Base-by-base conservation (phyloP, 1,139 yeast species). In the Pichia sp. region DNA sequence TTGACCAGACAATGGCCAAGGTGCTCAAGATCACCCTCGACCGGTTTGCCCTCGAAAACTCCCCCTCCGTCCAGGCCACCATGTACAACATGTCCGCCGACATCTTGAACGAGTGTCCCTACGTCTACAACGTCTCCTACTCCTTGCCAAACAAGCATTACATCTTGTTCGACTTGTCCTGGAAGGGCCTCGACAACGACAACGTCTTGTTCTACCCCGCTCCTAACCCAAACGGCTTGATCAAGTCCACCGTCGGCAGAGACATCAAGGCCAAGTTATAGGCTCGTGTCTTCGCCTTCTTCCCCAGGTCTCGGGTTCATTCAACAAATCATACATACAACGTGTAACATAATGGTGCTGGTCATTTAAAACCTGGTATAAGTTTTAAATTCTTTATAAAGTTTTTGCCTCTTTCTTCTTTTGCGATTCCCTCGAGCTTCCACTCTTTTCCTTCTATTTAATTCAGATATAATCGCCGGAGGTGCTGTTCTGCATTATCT, bases 51-150 rank as follows among this genome's bases (percentile, higher is more conserved):
- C 71, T 78, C 53, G 97, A 90, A 71, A 84, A 88, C 72, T 88
- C 96, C 8, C 82, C 96, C 19, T 86, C 95, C 16, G 97, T 90
- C 51, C 97, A 90, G 75, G 96, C 96, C 46, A 90, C 97, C 59
- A 90, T 90, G 97, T 90, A 82, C 78, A 88, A 90, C 77, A 90
- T 90, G 93, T 79, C 89, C 44, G 77, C 81, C 59, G 82, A 82
- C 61, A 89, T 90, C 61, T 79, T 90, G 67, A 76, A 74, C 53
- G 68, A 66, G 52, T 85, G 81, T 56, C 76, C 83, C 6, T 77
- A 76, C 59, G 76, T 90, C 54, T 79, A 75, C 57, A 76, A 76
- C 49, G 96, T 90, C 46, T 72, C 84, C 54, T 90, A 88, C 71
- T 74, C 79, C 45, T 79, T 90, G 67, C 97, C 97, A 66, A 90